phyloP scores from a whole-genome alignment of 2,329 filamentous ascomycete species.

The Fusarium algeriense region DNA sequence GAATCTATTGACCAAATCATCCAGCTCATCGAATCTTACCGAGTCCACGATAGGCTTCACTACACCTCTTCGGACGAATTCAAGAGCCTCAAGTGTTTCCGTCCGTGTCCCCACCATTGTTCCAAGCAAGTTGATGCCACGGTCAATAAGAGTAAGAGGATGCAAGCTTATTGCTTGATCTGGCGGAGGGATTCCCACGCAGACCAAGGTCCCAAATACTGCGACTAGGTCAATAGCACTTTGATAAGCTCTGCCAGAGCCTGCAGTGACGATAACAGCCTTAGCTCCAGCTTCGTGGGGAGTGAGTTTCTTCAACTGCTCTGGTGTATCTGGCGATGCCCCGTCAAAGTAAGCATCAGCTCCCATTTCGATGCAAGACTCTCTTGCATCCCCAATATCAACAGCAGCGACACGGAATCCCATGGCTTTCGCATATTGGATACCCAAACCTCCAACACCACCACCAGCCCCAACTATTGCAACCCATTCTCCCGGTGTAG shows the following conservation, averaged over 20 bases:
- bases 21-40: slow-evolving; percentile 1
- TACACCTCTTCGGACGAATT: slow-evolving; percentile 50
- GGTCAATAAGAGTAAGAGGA: slow-evolving; percentile 52
- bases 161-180: slow-evolving; percentile 48
- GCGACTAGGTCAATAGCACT: slow-evolving; percentile 45
- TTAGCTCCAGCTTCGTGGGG: slow-evolving; percentile 27
- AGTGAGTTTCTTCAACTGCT: slow-evolving; percentile 10
- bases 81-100: slow-evolving; percentile 57
- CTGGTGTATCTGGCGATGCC: neutral
- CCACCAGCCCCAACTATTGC: slow-evolving; percentile 56
- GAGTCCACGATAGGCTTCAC: slow-evolving; percentile 26
- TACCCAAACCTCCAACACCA: slow-evolving; percentile 55
- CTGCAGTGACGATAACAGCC: slow-evolving; percentile 51
- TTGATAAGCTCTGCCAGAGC: slow-evolving; percentile 51
- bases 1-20: neutral
- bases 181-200: slow-evolving; percentile 53
- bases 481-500: slow-evolving; percentile 52
- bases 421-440: slow-evolving; percentile 58
- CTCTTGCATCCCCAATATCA: slow-evolving; percentile 52
- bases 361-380: slow-evolving; percentile 47
- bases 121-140: slow-evolving; percentile 52
- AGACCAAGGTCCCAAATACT: slow-evolving; percentile 55
- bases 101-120: slow-evolving; percentile 53
- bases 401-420: slow-evolving; percentile 56
- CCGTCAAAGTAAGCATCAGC: slow-evolving; percentile 56